Evolutionary conservation across 2,329 filamentous ascomycete genomes (phyloP), one percentile per base, ranked within the genome.

Genomic region (Epichloe sp.): DNA sequence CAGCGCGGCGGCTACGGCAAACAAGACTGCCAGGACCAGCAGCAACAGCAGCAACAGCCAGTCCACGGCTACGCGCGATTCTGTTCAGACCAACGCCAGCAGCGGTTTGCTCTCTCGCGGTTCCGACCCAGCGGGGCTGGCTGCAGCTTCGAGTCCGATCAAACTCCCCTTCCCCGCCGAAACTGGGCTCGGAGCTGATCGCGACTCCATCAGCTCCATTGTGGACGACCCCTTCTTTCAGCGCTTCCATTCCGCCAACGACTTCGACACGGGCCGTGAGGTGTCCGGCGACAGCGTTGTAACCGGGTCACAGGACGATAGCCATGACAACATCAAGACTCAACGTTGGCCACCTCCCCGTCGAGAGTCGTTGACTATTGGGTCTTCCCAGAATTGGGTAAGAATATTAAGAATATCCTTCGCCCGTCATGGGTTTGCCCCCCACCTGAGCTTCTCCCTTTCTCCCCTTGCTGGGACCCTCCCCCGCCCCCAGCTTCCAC

Each of bases 161-260:
- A 56, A 55, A 38, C 42, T 52, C n/a, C 44, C 57, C 47, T 56
- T 59, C 45, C 50, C 57, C 12, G 21, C 62, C 56, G 62, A 63
- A 42, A 55, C 58, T 8, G 52, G 54, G 34, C 51, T 57, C 52
- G 59, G 14, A 21, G 17, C 57, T 48, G 63, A 65, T 58, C 69
- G 74, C 54, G 72, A 74, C 57, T 80, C 76, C 17, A 65, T 78
- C 55, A 63, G 69, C 48, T 78, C 75, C 53, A 75, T 79, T 54
- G 65, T 76, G 60, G 73, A 79, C 69, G 75, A 78, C 56, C 74
- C 74, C 34, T 77, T 78, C 62, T 75, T 77, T 64, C 70, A 71
- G 58, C 70, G 68, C 55, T 72, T 73, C 56, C 65, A 72, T 61
- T 57, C 57, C 35, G 56, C 61, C 50, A 54, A 58, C 50, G 58